A percentile compares a stretch with the other conserved stretches of the same genome.
These are phyloP conservation scores for Danielozyma ontarioensis DNA, from an alignment of 805 yeast species.

Conservation along the genomic window DNA sequence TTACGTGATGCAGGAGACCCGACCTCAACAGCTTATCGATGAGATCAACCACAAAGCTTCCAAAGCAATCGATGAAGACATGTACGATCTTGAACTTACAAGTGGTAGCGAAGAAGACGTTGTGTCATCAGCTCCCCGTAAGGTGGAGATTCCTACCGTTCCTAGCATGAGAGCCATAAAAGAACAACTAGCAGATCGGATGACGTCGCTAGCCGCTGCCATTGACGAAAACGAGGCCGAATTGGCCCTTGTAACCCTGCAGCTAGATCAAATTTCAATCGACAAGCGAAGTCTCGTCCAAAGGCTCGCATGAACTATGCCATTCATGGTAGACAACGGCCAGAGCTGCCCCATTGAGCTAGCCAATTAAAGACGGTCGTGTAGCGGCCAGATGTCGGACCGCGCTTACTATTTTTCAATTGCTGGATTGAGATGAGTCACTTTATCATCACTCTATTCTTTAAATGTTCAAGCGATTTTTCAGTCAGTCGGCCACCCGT, in stretches of 20 bases:
- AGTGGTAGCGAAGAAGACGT: neutral
- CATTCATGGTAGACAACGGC: too few relatives aligned
- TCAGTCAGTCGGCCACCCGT: conserved; percentile 3
- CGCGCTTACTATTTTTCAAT: too few relatives aligned
- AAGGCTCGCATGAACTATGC: too few relatives aligned
- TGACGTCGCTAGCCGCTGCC: neutral
- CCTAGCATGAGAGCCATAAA: neutral
- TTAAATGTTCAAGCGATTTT: conserved; percentile 11
- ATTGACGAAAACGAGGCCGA: neutral
- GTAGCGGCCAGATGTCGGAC: too few relatives aligned
- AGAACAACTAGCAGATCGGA: neutral
- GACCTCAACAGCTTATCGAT: neutral
- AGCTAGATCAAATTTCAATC: too few relatives aligned
- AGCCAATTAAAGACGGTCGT: too few relatives aligned
- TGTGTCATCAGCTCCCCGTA: neutral
- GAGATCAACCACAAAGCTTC: conserved; percentile 3
- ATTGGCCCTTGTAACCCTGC: neutral
- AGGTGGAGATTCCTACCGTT: neutral
- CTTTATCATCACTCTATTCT: too few relatives aligned
- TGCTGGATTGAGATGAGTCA: too few relatives aligned
- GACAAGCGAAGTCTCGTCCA: too few relatives aligned
- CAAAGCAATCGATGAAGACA: conserved; percentile 2
- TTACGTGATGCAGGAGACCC: neutral
- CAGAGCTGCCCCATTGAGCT: too few relatives aligned
- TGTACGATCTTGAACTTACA: conserved; percentile 2